A percentile compares a stretch with the other conserved stretches of the same genome.
Conservation (phyloP, 2,329 filamentous ascomycete genomes). For the Cylindrodendrum hubeiense region DNA sequence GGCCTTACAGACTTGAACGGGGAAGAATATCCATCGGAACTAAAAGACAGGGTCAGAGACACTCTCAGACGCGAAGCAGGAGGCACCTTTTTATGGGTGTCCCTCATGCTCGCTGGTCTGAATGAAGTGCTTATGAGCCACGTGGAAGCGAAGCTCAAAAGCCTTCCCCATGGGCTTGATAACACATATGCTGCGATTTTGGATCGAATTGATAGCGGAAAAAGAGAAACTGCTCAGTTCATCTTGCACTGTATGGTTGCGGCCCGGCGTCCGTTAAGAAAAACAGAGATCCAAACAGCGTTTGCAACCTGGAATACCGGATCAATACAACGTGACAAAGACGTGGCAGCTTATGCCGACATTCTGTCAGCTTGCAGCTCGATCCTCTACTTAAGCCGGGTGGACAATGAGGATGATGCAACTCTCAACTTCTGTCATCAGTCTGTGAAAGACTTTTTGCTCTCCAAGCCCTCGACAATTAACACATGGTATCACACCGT, state of each 20-base stretch:
- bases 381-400: not conserved
- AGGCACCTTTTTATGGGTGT: slow-evolving; percentile 6
- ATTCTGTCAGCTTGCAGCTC: not conserved
- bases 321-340: not conserved
- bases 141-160: not conserved
- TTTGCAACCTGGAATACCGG: not conserved
- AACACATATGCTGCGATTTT: not conserved
- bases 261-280: not conserved
- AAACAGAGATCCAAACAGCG: not conserved
- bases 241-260: not conserved
- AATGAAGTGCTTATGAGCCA: not conserved
- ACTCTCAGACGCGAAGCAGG: not conserved
- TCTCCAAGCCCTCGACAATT: not conserved
- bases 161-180: not conserved
- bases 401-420: rapidly evolving
- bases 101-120: not conserved
- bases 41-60: not conserved
- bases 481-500: not conserved
- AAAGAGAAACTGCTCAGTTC: not conserved
- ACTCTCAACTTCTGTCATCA: not conserved
- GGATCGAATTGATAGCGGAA: not conserved
- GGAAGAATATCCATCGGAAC: not conserved
- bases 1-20: not conserved
- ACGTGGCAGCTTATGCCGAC: not conserved
- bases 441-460: not conserved